Evolutionary conservation across 495 filamentous ascomycete genomes (phyloP), one percentile per base, ranked within the genome.

Genomic region (Aspergillus kassunensis): DNA sequence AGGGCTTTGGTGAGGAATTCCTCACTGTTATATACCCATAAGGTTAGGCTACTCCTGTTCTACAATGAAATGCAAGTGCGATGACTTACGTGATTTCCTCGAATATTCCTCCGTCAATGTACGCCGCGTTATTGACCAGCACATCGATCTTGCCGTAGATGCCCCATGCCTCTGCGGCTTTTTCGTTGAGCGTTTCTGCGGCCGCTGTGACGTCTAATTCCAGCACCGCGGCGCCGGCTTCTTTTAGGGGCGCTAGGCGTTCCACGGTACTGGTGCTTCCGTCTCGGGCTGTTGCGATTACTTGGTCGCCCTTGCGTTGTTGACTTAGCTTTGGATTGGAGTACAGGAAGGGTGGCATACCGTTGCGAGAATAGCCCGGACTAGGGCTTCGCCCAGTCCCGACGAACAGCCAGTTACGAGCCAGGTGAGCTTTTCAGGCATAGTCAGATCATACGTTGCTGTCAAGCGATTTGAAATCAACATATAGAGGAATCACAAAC

Each of bases 221-320:
- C 7, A 52, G 25, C 1, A 42, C 6, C 7, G 15, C 72, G 1
- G 64, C 59, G 4, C 60, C 61, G 30, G 67, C 55, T n/a, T 78
- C 61, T 33, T 66, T 51, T 16, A 59, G 44, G 33, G 30, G 7
- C 3, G 30, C 30, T 33, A 79, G 61, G 33, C 62, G 64, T 1
- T 63, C 54, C 16, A 68, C 56, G 48, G 4, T 9, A 4, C 3
- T 11, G 2, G 23, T 36, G 25, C 61, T 11, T 33, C 9, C 4
- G 3, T 6, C 62, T 27, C 80, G 77, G 18, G 73, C 74, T 6
- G 76, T 76, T 6, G 79, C 79, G 49, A 83, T 75, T 34, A 79
- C 76, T 39, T 62, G 63, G 62, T 82, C 77, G 2, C 79, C 80
- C 18, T 71, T n/a, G n/a, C n/a, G n/a, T n/a, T n/a, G n/a, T n/a